Evolutionary conservation across 2,329 filamentous ascomycete genomes (phyloP), one percentile per base, ranked within the genome.

Genomic region (Calonectria hawksworthii): DNA sequence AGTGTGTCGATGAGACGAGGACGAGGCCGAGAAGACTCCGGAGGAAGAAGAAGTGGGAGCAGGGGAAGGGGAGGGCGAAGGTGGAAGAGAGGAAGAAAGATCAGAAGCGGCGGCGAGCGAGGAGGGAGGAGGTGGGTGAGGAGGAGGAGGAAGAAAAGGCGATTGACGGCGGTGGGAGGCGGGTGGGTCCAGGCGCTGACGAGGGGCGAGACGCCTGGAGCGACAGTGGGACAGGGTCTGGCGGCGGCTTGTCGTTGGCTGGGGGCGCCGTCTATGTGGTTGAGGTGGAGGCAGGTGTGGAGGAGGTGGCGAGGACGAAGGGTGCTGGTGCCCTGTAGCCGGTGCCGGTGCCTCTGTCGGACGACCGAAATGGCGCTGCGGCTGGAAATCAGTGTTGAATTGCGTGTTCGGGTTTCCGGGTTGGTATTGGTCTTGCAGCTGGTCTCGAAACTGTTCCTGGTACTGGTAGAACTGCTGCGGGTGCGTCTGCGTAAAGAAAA

Each of bases 141-240:
- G 78, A 76, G 80, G 81, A 79, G 79, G 80, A 78, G 76, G 77
- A 80, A 80, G 78, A 83, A 82, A 82, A 82, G 80, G 76, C 77
- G 78, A 77, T 75, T 79, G 77, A 73, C 75, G 78, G 79, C 54
- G 79, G 77, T 79, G 76, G 79, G 75, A 61, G 75, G 73, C 71
- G 77, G 72, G 78, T 79, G 79, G 79, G 76, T 79, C 75, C 72
- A 77, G 75, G 68, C 79, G 79, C 77, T 80, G 79, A 78, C 79
- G 79, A 80, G 79, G 79, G 79, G 77, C 56, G 50, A 73, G 70
- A 63, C 74, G 70, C 66, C 70, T 80, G 74, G 79, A 76, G 70
- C 79, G 79, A 73, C 77, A 74, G 77, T 81, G 79, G 77, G 79
- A 80, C 79, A 79, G 68, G 72, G 73, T 75, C 65, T 78, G 79